Conservation (phyloP, 208 protist species). For the Entamoeba moshkovskii region DNA sequence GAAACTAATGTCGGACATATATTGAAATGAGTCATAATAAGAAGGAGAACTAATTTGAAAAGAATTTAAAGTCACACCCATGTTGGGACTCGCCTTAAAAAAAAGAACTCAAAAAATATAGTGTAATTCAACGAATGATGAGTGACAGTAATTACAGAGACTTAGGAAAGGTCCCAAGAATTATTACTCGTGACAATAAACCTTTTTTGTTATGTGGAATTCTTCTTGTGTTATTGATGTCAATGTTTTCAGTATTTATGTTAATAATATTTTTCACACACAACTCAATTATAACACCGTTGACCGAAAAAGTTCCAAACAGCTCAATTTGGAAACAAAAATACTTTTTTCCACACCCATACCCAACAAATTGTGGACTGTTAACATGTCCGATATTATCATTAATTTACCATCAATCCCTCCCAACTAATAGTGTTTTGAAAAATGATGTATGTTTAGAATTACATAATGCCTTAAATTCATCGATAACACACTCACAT, state of each 20-base stretch:
- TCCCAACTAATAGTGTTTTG: background rate
- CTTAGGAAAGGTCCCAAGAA: too few relatives aligned
- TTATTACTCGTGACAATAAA: too few relatives aligned
- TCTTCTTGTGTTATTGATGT: background rate
- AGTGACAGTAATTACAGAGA: too few relatives aligned
- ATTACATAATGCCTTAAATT: background rate
- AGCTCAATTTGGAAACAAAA: background rate
- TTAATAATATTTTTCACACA: background rate
- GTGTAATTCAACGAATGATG: too few relatives aligned
- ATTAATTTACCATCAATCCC: background rate
- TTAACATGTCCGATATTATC: background rate
- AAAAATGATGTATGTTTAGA: background rate
- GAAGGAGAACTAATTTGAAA: too few relatives aligned
- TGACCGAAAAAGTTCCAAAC: background rate
- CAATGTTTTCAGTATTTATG: background rate
- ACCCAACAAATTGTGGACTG: background rate
- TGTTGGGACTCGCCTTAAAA: too few relatives aligned
- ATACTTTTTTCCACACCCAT: background rate
- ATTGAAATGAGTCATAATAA: too few relatives aligned
- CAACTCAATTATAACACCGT: background rate
- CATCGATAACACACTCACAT: background rate
- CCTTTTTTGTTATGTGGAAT: background rate
- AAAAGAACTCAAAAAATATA: too few relatives aligned
- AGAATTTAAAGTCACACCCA: too few relatives aligned
- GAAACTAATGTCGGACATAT: too few relatives aligned